Base-by-base conservation (phyloP, 2,329 filamentous ascomycete genomes). In the Trichoderma harzianum region DNA sequence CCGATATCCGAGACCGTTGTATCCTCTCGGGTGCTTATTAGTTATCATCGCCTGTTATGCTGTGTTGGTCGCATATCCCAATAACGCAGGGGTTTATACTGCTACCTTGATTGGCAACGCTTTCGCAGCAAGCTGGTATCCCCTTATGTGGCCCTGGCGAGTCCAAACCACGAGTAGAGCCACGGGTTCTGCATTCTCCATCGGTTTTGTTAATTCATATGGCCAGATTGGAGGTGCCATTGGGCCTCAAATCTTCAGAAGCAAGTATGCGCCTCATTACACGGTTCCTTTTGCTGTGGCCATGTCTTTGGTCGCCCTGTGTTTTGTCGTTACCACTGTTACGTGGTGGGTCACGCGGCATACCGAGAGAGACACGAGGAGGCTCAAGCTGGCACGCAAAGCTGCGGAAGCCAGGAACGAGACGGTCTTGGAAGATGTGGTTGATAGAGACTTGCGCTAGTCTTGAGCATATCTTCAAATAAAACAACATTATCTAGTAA, bases 1-100 rank as follows among this genome's bases (percentile, higher is more conserved):
- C 3, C 77, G 79, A 1, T 76, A 86, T 0, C 84, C 84, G 1
- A 78, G 81, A 5, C 85, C 85, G 0, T 55, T 84, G 0, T 83
- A 83, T 64, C 83, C 85, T 3, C 77, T 86, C 0, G 75, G 77
- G 1, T 84, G 85, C 63, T 79, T 85, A 21, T 21, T 51, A 21
- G n/a, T 51, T 6, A 51, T 51, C 0, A 51, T 51, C 10, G 43
- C 43, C 43, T 51, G 10, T 3, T 51, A 51, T 21, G 43, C 43
- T 2, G 43, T 51, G n/a, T n/a, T 51, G 18, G 43, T 51, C 21
- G 43, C 43, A 21, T 51, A 51, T 51, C 43, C 43, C 43, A 51
- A 51, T 51, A 51, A 51, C 4, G 43, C 43, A 11, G n/a, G 43
- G 18, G 43, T 51, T 51, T 51, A 51, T 51, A 51, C 43, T 6